phyloP scores from a whole-genome alignment of 768 basidiomycete genomes.

The Austroboletus festivus region DNA sequence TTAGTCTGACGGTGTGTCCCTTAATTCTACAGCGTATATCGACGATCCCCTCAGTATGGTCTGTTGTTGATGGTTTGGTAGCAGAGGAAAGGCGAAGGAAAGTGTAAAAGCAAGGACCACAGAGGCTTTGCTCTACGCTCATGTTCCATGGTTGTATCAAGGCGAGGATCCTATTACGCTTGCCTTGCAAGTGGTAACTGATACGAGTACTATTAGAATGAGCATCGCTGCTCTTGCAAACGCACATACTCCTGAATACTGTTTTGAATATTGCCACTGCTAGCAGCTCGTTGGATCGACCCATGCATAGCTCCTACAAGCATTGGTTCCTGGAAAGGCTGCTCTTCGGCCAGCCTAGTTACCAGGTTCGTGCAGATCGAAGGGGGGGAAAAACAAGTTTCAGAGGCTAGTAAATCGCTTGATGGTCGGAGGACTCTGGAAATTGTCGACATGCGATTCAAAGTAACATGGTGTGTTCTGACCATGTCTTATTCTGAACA shows the following conservation, averaged over 20 bases:
- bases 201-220: constrained; percentile 53
- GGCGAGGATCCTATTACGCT: constrained; percentile 44
- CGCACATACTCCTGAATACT: constrained; percentile 71
- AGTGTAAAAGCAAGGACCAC: constrained; percentile 81
- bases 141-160: constrained; percentile 69
- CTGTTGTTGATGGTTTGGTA: constrained; percentile 97
- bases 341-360: constrained; percentile 66
- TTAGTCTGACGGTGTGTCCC: constrained; percentile 90
- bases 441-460: constrained; percentile 79
- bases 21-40: constrained; percentile 77
- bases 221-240: constrained; percentile 63
- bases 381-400: constrained; percentile 14
- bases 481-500: too few relatives aligned
- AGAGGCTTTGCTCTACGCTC: constrained; percentile 78
- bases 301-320: constrained; percentile 82
- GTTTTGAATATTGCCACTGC: constrained; percentile 79
- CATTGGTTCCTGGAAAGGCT: constrained; percentile 56
- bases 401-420: constrained; percentile 49
- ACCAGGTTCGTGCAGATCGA: constrained; percentile 56
- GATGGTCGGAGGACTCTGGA: constrained; percentile 74
- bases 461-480: constrained; percentile 59
- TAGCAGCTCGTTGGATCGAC: constrained; percentile 87
- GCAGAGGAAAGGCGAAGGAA: constrained; percentile 85
- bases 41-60: constrained; percentile 88
- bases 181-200: neutral